Base-by-base conservation (phyloP, 2,329 filamentous ascomycete species). In the Calonectria ilicicola region DNA sequence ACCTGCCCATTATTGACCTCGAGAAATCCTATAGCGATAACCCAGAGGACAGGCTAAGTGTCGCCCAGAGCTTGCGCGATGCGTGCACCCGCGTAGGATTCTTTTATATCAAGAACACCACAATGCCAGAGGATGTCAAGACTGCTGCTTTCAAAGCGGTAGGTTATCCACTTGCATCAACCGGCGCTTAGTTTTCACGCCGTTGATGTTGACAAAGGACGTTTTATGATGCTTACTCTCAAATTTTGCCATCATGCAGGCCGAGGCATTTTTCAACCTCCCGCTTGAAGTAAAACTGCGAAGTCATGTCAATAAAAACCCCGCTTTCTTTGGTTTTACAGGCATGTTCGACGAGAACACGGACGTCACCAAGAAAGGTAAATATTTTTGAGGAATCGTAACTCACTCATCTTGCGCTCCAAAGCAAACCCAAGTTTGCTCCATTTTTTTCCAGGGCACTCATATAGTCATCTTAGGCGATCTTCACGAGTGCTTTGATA, bases 71-170 rank as follows among this genome's bases (percentile, higher is more conserved):
- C 21, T 23, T 60, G 21, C 53, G 35, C 35, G 53, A 60, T 60
- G 53, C 53, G 21, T 60, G 53, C 53, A 60, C 53, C 12, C 53
- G 53, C 53, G 53, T 60, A 40, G 53, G 53, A 2, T 60, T 60
- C 53, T 60, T 60, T 35, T 60, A 60, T 35, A 60, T 60, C 53
- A 60, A 60, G 35, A 60, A 60, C 35, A 60, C 53, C 14, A 60
- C 53, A 7, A 60, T 60, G 53, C 53, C 53, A 10, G 53, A 60
- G 15, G 32, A 40, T 40, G 35, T 40, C 32, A 60, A 60, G 32
- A 12, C 35, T 26, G 53, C 53, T 40, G 53, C 53, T 23, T 60
- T 60, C 32, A 60, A 60, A 17, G 53, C 53, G 14, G 53, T 60
- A 60, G 8, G 53, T 60, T 19, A 12, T 60, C 35, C 53, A 26